A percentile compares a stretch with the other conserved stretches of the same genome.
phyloP scores from a whole-genome alignment of 805 yeast genomes.

The Ogataea haglerorum region DNA sequence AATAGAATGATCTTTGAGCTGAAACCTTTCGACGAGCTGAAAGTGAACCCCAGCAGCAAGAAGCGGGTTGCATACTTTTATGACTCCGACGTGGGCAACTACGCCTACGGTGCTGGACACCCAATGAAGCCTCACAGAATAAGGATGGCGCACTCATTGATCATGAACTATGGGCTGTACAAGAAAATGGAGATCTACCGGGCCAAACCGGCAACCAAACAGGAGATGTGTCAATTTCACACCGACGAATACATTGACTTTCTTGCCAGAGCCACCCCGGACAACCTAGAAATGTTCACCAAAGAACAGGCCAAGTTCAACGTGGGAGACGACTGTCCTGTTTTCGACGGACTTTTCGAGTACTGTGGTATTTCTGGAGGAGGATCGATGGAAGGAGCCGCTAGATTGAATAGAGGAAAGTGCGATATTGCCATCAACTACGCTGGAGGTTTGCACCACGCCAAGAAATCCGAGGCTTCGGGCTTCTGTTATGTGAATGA shows the following conservation, averaged over 20 bases:
- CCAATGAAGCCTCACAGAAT: conserved; percentile 99
- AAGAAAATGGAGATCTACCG: conserved; percentile 96
- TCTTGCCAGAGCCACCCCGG: conserved; percentile 85
- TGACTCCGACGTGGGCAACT: conserved; percentile 94
- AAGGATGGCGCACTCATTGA: conserved; percentile 96
- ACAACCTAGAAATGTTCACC: conserved; percentile 79
- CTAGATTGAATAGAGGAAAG: conserved; percentile 74
- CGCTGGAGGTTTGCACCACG: conserved; percentile 93
- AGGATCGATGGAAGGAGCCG: conserved; percentile 87
- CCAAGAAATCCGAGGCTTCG: conserved; percentile 83
- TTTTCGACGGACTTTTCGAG: conserved; percentile 74
- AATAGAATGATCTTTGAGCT: conserved; percentile 42
- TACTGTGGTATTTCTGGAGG: conserved; percentile 82
- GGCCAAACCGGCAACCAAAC: conserved; percentile 96
- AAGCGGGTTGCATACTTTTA: conserved; percentile 72
- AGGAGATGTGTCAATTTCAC: conserved; percentile 97
- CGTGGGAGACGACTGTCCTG: conserved; percentile 93
- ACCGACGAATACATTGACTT: conserved; percentile 97
- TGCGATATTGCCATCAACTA: conserved; percentile 91
- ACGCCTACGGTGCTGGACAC: conserved; percentile 97
- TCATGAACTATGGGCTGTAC: conserved; percentile 95
- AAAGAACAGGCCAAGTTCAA: conserved; percentile 90
- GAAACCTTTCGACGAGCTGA: conserved; percentile 62
- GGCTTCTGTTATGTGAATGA: conserved; percentile 92
- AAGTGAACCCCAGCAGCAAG: conserved; percentile 52